Base-by-base conservation (phyloP, 2,329 filamentous ascomycete species). In the Stemphylium vesicarium region DNA sequence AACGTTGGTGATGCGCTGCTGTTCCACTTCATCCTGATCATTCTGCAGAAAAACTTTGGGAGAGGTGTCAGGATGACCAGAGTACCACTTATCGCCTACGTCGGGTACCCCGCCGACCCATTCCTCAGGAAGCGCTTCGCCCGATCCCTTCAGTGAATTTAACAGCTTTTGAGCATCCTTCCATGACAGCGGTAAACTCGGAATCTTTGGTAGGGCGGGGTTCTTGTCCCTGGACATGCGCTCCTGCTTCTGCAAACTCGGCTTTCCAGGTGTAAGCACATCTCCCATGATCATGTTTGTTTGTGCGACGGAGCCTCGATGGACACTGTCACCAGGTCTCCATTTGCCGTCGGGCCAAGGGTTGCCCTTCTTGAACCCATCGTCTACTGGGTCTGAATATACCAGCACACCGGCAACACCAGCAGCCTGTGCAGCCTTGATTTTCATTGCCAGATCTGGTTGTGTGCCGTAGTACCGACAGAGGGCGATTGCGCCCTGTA, bases 1-100 rank as follows among this genome's bases (percentile, higher is more conserved):
- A 0, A 98, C 86, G 69, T 99, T 99, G 84, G 91, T 96, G 57
- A 99, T 95, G 5, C 88, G 86, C 74, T 96, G 91, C 70, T 89
- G 83, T 53, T 89, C 84, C 11, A 87, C 84, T 71, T 96, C 92
- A 64, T 96, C 92, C 72, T 96, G 92, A 56, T 92, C 79, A 73
- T 98, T 98, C 75, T 88, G 86, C 20, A 99, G 81, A 46, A 89
- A 88, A 43, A 99, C 90, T 20, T 86, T 82, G 0, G 93, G 92
- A 3, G 91, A 91, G 0, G 84, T 84, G 2, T 70, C 60, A 3
- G 80, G 75, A 69, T 92, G 85, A 29, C 95, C 95, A 3, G 92
- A 91, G 87, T 89, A 96, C 89, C 92, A 97, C 67, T 90, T 84
- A 29, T 80, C 81, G 22, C 66, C 67, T 4, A 95, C 81, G 31